Evolutionary conservation across 176 grass and related monocot genomes (phyloP).

Genomic region (Oryza glumipatula): DNA sequence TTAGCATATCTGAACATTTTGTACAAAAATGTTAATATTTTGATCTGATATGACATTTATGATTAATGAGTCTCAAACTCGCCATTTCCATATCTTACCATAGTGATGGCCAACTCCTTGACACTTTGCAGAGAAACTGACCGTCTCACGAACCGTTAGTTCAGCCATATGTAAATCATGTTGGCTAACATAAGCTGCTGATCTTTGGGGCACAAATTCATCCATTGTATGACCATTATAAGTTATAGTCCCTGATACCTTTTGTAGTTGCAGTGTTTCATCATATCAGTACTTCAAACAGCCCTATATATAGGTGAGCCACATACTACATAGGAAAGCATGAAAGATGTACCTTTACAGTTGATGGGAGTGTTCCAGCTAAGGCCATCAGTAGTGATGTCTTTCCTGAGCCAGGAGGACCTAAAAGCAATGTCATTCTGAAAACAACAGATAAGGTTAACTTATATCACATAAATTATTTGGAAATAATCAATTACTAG

Average conservation of each 20-base stretch:
- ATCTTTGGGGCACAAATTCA: slow-evolving; percentile 74
- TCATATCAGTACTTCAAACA: slow-evolving; percentile 6
- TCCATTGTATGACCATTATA: slow-evolving; percentile 75
- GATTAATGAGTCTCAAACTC: not conserved
- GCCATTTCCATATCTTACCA: slow-evolving; percentile 37
- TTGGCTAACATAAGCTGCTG: slow-evolving; percentile 76
- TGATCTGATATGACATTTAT: too few species aligned
- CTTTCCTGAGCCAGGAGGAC: slow-evolving; percentile 78
- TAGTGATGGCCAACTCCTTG: slow-evolving; percentile 67
- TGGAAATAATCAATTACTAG: not conserved
- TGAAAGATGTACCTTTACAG: slow-evolving; percentile 40
- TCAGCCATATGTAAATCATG: slow-evolving; percentile 75
- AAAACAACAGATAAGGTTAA: not conserved
- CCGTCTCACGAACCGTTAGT: slow-evolving; percentile 69
- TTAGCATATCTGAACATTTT: slow-evolving; percentile 52
- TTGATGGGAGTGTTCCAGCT: slow-evolving; percentile 54
- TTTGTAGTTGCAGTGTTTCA: not conserved
- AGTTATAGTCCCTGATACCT: slow-evolving; percentile 55
- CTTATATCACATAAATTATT: not conserved
- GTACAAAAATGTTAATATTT: too few species aligned
- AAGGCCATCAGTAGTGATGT: slow-evolving; percentile 69
- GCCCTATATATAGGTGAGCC: not conserved
- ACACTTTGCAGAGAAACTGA: slow-evolving; percentile 78
- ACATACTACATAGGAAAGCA: not conserved
- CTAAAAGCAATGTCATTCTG: slow-evolving; percentile 85